Base-by-base conservation (phyloP, 345 rosid genomes). In the Chamaenerion angustifolium region DNA sequence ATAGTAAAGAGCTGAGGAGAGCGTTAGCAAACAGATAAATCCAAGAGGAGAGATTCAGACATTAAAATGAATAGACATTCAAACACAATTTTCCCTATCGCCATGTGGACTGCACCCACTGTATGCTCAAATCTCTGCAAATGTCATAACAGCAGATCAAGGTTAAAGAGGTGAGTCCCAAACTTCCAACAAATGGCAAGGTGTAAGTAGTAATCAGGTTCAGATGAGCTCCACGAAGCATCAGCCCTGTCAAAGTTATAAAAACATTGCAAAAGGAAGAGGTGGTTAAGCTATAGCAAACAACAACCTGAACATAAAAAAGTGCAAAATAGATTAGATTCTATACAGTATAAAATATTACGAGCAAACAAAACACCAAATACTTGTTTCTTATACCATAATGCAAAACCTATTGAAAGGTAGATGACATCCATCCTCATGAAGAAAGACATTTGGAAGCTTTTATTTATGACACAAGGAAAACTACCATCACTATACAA, bases 161-260 rank as follows among this genome's bases (percentile, higher is more conserved):
- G 94, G 88, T 93, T 82, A 93, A 81, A 74, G 84, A 79, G 62
- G 96, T 84, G 96, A 93, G 94, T 88, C 94, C 90, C 88, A 88
- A 82, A 92, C 98, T 87, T 80, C 93, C 90, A 89, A 89, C 82
- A 87, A 81, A 74, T 75, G 75, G 83, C 83, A 88, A 80, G 84
- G 76, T 81, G 93, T 75, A 88, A 93, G 92, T 31, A 31, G 37
- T 77, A 80, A 93, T 88, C 82, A 87, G 72, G 94, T 68, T 80
- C 71, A 73, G 66, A 79, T 59, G 76, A 69, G 83, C 96, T 79
- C 99, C 99, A 79, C 66, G 75, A 79, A 76, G 87, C 89, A 77
- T 82, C 88, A 81, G 68, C 67, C 94, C 96, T 88, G 95, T 76
- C 73, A 68, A 77, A 72, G 49, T 71, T 68, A 52, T 71, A 63